Evolutionary conservation across 257 asterid species (phyloP).

Genomic region (Prunella vulgaris): DNA sequence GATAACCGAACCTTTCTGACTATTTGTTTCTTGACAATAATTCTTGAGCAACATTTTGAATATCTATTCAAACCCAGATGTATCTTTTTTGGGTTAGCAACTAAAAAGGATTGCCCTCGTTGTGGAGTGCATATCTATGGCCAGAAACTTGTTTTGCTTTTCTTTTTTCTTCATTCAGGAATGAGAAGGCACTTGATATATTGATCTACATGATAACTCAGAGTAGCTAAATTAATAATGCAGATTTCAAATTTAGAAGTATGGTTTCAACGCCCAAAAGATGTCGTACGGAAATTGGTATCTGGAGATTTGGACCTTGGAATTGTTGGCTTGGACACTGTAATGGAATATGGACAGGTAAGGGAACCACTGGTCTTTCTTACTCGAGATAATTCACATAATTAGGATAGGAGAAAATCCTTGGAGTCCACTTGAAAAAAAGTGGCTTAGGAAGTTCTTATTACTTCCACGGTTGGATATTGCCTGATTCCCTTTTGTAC

Average conservation of each 20-base stretch:
- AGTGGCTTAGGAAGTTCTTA: neutral
- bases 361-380: slow-evolving; percentile 6
- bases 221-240: slow-evolving; percentile 13
- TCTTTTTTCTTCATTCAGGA: neutral
- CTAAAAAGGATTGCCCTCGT: neutral
- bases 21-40: neutral
- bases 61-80: neutral
- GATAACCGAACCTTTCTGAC: neutral
- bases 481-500: neutral
- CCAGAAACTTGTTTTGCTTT: neutral
- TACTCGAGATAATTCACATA: slow-evolving; percentile 6
- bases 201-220: slow-evolving; percentile 5
- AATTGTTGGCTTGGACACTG: slow-evolving; percentile 90
- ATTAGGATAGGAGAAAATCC: slow-evolving; percentile 11
- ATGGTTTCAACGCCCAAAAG: slow-evolving; percentile 99
- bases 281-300: slow-evolving; percentile 79
- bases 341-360: slow-evolving; percentile 84
- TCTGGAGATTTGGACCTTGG: slow-evolving; percentile 99
- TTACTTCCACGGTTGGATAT: neutral
- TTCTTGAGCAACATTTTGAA: neutral
- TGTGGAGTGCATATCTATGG: neutral
- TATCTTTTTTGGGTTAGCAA: neutral
- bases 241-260: slow-evolving; percentile 86
- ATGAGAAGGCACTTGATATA: slow-evolving; percentile 4
- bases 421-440: neutral